A percentile compares a stretch with the other conserved stretches of the same genome.
Conservation (phyloP, 208 protist species). For the Trichomonas vaginalis region DNA sequence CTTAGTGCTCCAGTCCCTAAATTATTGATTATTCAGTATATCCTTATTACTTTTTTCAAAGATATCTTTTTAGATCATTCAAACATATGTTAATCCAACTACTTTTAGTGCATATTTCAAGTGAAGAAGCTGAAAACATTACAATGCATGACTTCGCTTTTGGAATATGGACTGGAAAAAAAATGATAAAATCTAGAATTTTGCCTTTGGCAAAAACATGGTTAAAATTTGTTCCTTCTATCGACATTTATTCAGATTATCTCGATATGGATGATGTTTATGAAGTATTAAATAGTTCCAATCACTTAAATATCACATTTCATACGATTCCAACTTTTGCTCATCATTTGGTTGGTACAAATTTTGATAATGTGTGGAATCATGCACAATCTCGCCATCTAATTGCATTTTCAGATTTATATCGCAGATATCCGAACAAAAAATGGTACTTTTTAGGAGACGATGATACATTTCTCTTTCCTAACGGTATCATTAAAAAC, state of each 20-base stretch:
- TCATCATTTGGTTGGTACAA: background rate
- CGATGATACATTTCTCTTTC: conserved; percentile 7
- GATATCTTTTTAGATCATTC: too few species aligned
- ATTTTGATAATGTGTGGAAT: background rate
- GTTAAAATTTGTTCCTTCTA: background rate
- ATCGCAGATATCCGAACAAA: background rate
- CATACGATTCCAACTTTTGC: background rate
- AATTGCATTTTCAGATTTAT: background rate
- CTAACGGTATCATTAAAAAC: background rate
- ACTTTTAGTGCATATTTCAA: too few species aligned
- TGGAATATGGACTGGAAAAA: background rate
- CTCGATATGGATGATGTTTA: background rate
- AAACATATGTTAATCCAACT: too few species aligned
- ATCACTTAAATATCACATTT: conserved; percentile 9
- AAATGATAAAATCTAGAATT: background rate
- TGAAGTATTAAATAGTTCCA: background rate
- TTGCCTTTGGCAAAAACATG: background rate
- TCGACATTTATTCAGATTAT: conserved; percentile 11
- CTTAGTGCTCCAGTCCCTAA: too few species aligned
- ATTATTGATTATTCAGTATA: too few species aligned
- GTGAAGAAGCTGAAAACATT: background rate
- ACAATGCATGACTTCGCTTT: background rate
- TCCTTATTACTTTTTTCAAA: too few species aligned
- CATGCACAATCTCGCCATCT: background rate
- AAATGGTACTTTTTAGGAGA: background rate